Conservation (phyloP, 192 early-diverging fungal species). For the Coemansia sp. region DNA sequence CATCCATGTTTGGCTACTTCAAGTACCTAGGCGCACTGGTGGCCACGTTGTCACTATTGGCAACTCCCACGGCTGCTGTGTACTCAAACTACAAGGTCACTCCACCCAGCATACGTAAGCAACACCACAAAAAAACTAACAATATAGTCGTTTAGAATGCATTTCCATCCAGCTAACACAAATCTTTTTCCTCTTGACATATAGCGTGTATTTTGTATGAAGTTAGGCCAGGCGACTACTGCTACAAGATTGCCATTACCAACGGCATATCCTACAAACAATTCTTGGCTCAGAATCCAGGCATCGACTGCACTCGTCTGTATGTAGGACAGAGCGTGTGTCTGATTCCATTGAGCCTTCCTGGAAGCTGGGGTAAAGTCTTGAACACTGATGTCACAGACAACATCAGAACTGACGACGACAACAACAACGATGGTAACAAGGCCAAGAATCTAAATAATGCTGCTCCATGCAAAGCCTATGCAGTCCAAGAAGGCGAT, state of each 20-base stretch:
- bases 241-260: conserved; percentile 44
- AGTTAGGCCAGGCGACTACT: conserved; percentile 45
- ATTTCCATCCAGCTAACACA: background rate
- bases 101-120: background rate
- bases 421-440: too few relatives aligned
- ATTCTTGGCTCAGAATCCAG: conserved; percentile 45
- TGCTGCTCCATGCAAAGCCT: conserved; percentile 16
- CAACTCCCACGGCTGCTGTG: background rate
- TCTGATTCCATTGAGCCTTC: conserved; percentile 22
- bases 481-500: conserved; percentile 40
- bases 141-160: background rate
- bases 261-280: conserved; percentile 45
- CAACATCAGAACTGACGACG: too few relatives aligned
- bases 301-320: conserved; percentile 35
- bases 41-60: background rate
- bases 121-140: background rate
- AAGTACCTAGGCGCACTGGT: background rate
- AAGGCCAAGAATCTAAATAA: background rate
- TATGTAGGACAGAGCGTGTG: conserved; percentile 38
- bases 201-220: conserved; percentile 50
- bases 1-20: conserved; percentile 1
- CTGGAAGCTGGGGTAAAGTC: background rate
- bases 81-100: background rate
- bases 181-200: background rate
- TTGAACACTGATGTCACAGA: background rate